A percentile compares a stretch with the other conserved stretches of the same genome.
Conservation (phyloP, 768 basidiomycete genomes). For the Candolleomyces eurysporus region DNA sequence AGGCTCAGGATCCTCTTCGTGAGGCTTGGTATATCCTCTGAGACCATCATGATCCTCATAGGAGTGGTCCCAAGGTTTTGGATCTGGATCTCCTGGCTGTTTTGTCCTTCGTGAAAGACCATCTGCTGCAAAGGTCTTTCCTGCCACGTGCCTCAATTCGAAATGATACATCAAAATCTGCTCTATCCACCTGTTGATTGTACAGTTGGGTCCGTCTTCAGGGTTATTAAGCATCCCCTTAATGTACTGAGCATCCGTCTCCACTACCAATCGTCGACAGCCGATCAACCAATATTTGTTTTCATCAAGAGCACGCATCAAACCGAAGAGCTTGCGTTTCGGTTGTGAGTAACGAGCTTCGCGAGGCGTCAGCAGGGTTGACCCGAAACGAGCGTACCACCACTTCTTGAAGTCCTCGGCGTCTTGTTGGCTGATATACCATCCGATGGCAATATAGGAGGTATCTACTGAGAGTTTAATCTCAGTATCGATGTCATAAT, state of each 20-base stretch:
- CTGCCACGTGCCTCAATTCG: slow-evolving; percentile 8
- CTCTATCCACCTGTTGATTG: slow-evolving; percentile 12
- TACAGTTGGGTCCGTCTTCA: slow-evolving; percentile 8
- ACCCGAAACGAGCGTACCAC: slow-evolving; percentile 15
- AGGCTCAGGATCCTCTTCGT: slow-evolving; percentile 4
- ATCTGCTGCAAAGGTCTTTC: slow-evolving; percentile 14
- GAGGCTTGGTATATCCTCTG: not conserved
- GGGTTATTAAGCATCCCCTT: slow-evolving; percentile 7
- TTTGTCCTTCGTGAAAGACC: slow-evolving; percentile 16
- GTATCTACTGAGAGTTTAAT: no score
- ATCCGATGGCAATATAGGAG: no score
- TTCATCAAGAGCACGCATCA: not conserved
- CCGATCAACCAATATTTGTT: not conserved
- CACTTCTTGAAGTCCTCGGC: no score
- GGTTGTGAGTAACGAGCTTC: slow-evolving; percentile 19
- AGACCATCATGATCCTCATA: not conserved
- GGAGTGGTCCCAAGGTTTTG: not conserved
- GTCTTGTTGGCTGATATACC: no score
- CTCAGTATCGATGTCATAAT: no score
- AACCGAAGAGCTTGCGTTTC: not conserved
- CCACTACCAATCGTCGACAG: not conserved
- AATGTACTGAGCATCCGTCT: not conserved
- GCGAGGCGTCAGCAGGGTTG: slow-evolving; percentile 33
- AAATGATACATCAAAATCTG: slow-evolving; percentile 9
- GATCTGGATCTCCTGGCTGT: slow-evolving; percentile 4